Percentiles rank a stretch among this genome's conserved stretches.
Evolutionary conservation across 345 rosid species (phyloP).

Genomic region (Eucalyptus erythrocorys): DNA sequence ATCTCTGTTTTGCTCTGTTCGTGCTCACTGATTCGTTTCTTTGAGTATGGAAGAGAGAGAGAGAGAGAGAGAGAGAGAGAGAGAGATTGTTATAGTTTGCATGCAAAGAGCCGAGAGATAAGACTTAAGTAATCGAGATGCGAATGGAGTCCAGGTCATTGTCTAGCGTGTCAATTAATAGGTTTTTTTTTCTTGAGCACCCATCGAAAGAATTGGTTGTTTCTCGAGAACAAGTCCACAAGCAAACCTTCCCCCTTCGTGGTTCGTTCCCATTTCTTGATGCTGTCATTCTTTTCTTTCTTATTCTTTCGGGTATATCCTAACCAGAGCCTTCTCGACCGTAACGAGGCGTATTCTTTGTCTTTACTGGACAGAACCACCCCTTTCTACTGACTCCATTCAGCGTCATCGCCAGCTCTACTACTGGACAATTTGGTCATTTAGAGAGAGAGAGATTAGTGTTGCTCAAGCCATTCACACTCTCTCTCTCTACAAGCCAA

Average conservation of each 20-base stretch:
- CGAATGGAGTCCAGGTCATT: not conserved
- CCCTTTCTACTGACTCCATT: not conserved
- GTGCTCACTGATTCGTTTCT: not conserved
- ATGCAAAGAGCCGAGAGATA: not conserved
- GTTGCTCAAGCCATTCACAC: not conserved
- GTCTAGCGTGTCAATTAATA: not conserved
- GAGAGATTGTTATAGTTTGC: not conserved
- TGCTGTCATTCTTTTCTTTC: not conserved
- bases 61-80: not conserved
- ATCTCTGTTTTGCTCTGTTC: not conserved
- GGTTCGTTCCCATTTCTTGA: not conserved
- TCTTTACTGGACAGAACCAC: not conserved
- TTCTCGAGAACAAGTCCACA: not conserved
- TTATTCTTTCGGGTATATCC: not conserved
- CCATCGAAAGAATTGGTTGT: not conserved
- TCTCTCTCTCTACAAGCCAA: not conserved
- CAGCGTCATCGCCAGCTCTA: not conserved
- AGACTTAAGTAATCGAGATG: not conserved
- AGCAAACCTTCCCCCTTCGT: not conserved
- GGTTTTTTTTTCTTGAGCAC: not conserved
- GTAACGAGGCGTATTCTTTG: not conserved
- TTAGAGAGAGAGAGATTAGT: not conserved
- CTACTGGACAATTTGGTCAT: not conserved
- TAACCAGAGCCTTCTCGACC: not conserved
- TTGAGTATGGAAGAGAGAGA: not conserved